phyloP scores from a whole-genome alignment of 495 filamentous ascomycete genomes.

The Astrocystis sublimbata region DNA sequence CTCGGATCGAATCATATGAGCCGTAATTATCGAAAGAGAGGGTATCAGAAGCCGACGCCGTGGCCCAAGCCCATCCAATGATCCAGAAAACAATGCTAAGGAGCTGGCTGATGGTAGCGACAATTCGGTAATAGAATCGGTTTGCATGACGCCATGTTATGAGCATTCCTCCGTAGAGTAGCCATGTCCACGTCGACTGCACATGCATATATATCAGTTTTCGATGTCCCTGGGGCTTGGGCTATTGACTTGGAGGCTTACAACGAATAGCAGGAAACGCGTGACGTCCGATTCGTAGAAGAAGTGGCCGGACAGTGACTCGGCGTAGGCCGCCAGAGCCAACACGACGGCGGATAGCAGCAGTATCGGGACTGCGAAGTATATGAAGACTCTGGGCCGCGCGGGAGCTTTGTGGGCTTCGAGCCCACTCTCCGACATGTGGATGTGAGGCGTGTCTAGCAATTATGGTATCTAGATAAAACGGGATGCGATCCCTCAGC shows the following conservation, averaged over 20 bases:
- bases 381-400: slow-evolving; percentile 34
- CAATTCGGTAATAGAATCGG: slow-evolving; percentile 39
- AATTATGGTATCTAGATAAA: not conserved
- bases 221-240: not conserved
- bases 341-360: slow-evolving; percentile 40
- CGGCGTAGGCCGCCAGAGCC: slow-evolving; percentile 33
- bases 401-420: slow-evolving; percentile 35
- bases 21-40: slow-evolving; percentile 20
- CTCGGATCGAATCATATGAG: not conserved
- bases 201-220: slow-evolving; percentile 10
- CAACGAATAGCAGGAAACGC: slow-evolving; percentile 39
- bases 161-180: slow-evolving; percentile 37
- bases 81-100: slow-evolving; percentile 45
- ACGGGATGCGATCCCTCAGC: not conserved
- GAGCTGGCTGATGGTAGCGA: slow-evolving; percentile 30
- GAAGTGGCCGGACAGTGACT: slow-evolving; percentile 27
- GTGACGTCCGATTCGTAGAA: slow-evolving; percentile 27
- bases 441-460: not conserved
- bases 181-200: slow-evolving; percentile 36
- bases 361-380: slow-evolving; percentile 37
- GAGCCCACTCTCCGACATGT: slow-evolving; percentile 35
- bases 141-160: slow-evolving; percentile 32
- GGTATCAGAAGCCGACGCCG: slow-evolving; percentile 31
- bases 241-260: slow-evolving; percentile 19
- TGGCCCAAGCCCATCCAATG: slow-evolving; percentile 42